These are phyloP conservation scores for Spathaspora sp. DNA, from an alignment of 1,139 yeast species.

Conservation along the genomic window DNA sequence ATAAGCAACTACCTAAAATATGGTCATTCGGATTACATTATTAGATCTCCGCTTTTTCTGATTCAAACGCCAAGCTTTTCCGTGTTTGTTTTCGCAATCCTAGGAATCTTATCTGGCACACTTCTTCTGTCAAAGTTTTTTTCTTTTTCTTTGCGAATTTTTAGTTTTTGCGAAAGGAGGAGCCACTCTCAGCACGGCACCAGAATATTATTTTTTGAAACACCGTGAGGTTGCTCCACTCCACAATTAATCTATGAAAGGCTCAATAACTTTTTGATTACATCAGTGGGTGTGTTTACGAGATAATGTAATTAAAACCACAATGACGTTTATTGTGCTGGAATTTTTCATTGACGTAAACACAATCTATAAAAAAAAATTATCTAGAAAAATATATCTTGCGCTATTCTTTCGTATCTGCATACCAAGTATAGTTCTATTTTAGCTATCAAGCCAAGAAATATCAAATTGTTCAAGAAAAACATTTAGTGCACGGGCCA, in stretches of 20 bases:
- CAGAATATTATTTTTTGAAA: background rate
- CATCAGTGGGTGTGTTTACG: slow-evolving; percentile 1
- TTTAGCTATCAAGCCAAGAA: background rate
- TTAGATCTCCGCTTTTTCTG: no score
- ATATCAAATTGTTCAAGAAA: background rate
- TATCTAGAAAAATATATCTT: background rate
- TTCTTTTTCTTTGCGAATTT: background rate
- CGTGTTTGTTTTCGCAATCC: background rate
- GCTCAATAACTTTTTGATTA: slow-evolving; percentile 1
- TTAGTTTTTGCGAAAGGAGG: background rate
- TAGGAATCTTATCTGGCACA: background rate
- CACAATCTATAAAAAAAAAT: slow-evolving; percentile 1
- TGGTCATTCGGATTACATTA: background rate
- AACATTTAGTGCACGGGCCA: slow-evolving; percentile 43
- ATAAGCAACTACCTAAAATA: background rate
- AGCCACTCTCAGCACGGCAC: slow-evolving; percentile 1
- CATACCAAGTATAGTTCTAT: background rate
- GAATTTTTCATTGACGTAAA: background rate
- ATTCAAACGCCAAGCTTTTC: background rate
- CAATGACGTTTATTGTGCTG: background rate
- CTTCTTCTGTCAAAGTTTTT: background rate
- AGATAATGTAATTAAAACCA: slow-evolving; percentile 1
- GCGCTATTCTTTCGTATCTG: slow-evolving; percentile 1
- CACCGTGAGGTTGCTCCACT: background rate
- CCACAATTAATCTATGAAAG: background rate